phyloP scores from a whole-genome alignment of 441 rosid genomes.

The Pelargonium australe region DNA sequence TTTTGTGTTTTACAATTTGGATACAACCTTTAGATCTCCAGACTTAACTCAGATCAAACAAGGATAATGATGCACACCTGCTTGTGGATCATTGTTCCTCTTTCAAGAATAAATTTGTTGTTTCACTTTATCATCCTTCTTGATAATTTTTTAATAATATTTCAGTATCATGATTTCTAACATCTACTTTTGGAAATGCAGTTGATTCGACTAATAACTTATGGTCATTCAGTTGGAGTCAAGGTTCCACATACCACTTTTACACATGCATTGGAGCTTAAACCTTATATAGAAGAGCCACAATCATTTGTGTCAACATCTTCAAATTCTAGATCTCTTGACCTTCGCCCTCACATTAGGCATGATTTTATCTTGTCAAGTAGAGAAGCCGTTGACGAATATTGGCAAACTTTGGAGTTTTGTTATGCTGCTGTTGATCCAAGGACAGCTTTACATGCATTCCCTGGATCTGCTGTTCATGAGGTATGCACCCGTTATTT shows the following conservation, averaged over 20 bases:
- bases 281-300: slow-evolving; percentile 93
- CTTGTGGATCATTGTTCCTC: no score
- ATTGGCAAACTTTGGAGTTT: slow-evolving; percentile 93
- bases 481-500: slow-evolving; percentile 51
- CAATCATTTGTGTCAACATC: slow-evolving; percentile 45
- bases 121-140: background rate
- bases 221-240: slow-evolving; percentile 42
- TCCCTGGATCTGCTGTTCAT: slow-evolving; percentile 89
- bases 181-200: slow-evolving; percentile 27
- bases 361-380: slow-evolving; percentile 83
- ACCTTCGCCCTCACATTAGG: slow-evolving; percentile 89
- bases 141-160: background rate
- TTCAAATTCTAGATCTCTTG: slow-evolving; percentile 43
- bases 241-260: slow-evolving; percentile 52
- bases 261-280: slow-evolving; percentile 80
- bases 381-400: slow-evolving; percentile 79
- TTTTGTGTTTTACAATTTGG: no score
- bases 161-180: slow-evolving; percentile 20
- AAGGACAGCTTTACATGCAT: slow-evolving; percentile 77
- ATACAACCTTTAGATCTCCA: no score
- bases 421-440: slow-evolving; percentile 92
- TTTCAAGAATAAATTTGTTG: no score
- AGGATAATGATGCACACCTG: no score
- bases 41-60: no score
- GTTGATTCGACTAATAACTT: slow-evolving; percentile 74